phyloP scores from a whole-genome alignment of 768 basidiomycete genomes.

The Lactarius hatsudake region DNA sequence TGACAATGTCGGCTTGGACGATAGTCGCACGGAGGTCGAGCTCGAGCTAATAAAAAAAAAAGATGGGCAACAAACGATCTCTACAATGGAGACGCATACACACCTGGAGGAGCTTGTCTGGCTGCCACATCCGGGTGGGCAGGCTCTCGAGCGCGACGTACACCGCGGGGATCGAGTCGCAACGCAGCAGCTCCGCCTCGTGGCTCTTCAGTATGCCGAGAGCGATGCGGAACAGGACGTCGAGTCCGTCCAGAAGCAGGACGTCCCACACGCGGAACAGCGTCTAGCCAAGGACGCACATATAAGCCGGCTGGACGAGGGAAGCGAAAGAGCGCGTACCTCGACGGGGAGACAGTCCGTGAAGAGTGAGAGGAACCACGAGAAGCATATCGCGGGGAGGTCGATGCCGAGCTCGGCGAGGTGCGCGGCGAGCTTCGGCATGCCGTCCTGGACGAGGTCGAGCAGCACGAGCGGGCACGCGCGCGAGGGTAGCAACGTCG shows the following conservation, averaged over 20 bases:
- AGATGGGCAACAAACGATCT: background rate
- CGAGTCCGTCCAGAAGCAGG: constrained; percentile 89
- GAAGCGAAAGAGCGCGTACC: constrained; percentile 43
- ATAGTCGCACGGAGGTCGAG: constrained; percentile 51
- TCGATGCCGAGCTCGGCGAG: constrained; percentile 82
- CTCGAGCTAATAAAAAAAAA: constrained; percentile 43
- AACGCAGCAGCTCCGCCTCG: constrained; percentile 78
- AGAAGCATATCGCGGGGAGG: constrained; percentile 92
- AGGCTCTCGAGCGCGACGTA: constrained; percentile 88
- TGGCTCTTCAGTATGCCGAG: constrained; percentile 81
- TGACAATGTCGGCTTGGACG: constrained; percentile 51
- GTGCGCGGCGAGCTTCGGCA: constrained; percentile 74
- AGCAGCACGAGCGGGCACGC: constrained; percentile 90
- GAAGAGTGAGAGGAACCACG: constrained; percentile 96
- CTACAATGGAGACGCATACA: constrained; percentile 27
- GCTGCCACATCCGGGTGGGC: constrained; percentile 91
- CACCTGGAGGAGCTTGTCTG: constrained; percentile 88
- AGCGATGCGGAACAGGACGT: constrained; percentile 88
- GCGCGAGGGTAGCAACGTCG: constrained; percentile 85
- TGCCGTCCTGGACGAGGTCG: constrained; percentile 77
- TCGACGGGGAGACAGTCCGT: constrained; percentile 95
- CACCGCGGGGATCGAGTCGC: constrained; percentile 82
- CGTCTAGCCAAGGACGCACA: constrained; percentile 51
- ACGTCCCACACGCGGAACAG: constrained; percentile 96
- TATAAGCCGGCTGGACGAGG: background rate